phyloP scores from a whole-genome alignment of 1,139 yeast genomes.

The Yamadazyma aaseri region DNA sequence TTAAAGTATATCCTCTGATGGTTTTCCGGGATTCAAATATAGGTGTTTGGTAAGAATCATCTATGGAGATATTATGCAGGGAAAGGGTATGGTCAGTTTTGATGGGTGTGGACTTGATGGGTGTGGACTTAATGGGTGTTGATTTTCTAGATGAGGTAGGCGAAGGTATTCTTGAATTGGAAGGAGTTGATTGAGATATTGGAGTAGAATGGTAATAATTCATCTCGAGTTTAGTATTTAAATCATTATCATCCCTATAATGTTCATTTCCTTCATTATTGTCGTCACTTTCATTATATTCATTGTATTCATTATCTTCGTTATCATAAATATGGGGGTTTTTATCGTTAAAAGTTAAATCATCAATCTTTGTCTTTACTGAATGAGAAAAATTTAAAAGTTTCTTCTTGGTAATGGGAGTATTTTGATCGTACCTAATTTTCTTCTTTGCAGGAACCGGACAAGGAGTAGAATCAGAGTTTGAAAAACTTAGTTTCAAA shows the following conservation, averaged over 20 bases:
- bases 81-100: no score
- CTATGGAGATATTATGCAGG: neutral
- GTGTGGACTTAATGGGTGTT: neutral
- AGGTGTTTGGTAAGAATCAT: neutral
- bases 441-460: constrained; percentile 34
- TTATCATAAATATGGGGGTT: neutral
- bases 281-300: constrained; percentile 12
- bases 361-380: constrained; percentile 21
- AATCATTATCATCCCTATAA: no score
- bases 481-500: constrained; percentile 26
- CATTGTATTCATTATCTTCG: constrained; percentile 11
- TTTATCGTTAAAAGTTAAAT: constrained; percentile 6
- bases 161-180: constrained; percentile 29
- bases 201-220: constrained; percentile 22
- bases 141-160: constrained; percentile 13
- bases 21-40: constrained; percentile 11
- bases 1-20: constrained; percentile 36
- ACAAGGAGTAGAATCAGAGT: constrained; percentile 36
- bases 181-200: constrained; percentile 36
- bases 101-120: constrained; percentile 1
- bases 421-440: constrained; percentile 20
- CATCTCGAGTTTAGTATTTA: no score
- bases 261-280: constrained; percentile 8
- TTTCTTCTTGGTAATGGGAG: constrained; percentile 17
- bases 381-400: constrained; percentile 27